Evolutionary conservation across 176 grass and related monocot species (phyloP).

Genomic region (Cenchrus purpureus): DNA sequence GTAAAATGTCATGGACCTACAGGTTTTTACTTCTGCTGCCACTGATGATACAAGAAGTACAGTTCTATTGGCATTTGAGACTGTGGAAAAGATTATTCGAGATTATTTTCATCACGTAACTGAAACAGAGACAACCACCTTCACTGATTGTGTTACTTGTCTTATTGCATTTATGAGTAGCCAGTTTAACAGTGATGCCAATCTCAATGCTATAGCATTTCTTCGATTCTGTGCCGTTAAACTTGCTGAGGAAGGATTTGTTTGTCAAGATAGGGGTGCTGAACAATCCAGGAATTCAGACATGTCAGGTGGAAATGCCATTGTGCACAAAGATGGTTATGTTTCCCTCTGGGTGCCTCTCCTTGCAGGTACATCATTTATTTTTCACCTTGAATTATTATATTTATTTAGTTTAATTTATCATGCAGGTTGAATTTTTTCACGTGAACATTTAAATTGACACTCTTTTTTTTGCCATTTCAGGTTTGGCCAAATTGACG

Average conservation of each 20-base stretch:
- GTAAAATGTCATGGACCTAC: slow-evolving; percentile 31
- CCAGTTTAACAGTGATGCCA: slow-evolving; percentile 92
- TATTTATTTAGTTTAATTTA: slow-evolving; percentile 19
- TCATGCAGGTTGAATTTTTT: not conserved
- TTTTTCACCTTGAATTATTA: slow-evolving; percentile 5
- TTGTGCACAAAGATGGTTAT: slow-evolving; percentile 70
- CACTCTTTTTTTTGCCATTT: slow-evolving; percentile 16
- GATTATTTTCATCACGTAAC: slow-evolving; percentile 98
- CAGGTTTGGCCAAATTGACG: slow-evolving; percentile 93
- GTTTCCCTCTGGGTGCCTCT: slow-evolving; percentile 86
- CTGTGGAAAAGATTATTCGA: slow-evolving; percentile 93
- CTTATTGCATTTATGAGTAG: slow-evolving; percentile 94
- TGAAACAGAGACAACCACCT: slow-evolving; percentile 90
- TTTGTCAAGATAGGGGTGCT: slow-evolving; percentile 58
- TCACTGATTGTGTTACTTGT: slow-evolving; percentile 95
- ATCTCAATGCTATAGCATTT: slow-evolving; percentile 96
- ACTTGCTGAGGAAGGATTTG: slow-evolving; percentile 85
- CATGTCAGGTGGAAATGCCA: slow-evolving; percentile 56
- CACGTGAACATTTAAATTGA: not conserved
- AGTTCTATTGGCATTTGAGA: slow-evolving; percentile 93
- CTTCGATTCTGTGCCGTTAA: slow-evolving; percentile 95
- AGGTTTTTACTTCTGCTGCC: slow-evolving; percentile 88
- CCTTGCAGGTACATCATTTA: slow-evolving; percentile 57
- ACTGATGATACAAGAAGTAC: slow-evolving; percentile 81
- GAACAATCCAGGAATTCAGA: slow-evolving; percentile 48